phyloP scores from a whole-genome alignment of 805 yeast species.

The Sugiyamaella boreocaroliniensis region DNA sequence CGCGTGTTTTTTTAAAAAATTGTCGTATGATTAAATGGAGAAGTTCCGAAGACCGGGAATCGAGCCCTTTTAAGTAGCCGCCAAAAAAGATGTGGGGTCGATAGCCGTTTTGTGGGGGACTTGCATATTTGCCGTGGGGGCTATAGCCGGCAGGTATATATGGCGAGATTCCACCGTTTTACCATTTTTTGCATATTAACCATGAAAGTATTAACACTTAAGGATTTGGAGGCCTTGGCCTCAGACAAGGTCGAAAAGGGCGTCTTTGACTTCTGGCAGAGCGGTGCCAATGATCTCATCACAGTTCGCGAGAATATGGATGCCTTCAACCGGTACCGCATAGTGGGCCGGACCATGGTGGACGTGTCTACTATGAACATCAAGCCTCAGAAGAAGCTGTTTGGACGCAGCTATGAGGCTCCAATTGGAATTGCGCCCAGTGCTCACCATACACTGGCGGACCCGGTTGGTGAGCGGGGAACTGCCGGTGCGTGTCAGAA shows the following conservation, averaged over 20 bases:
- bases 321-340: constrained; percentile 23
- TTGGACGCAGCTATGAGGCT: constrained; percentile 22
- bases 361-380: constrained; percentile 25
- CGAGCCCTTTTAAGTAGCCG: too few species aligned
- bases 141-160: not conserved
- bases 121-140: not conserved
- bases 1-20: too few species aligned
- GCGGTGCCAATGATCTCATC: constrained; percentile 26
- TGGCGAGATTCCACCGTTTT: not conserved
- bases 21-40: not conserved
- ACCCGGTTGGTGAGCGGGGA: constrained; percentile 28
- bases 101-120: not conserved
- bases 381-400: constrained; percentile 17
- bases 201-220: constrained; percentile 8
- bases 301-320: constrained; percentile 25
- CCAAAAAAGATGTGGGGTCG: not conserved
- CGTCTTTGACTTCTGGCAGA: constrained; percentile 25
- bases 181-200: not conserved
- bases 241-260: constrained; percentile 14
- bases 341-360: constrained; percentile 26
- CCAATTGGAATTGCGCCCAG: constrained; percentile 34
- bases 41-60: not conserved
- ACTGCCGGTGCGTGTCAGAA: constrained; percentile 28
- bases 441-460: constrained; percentile 29
- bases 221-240: constrained; percentile 15